Evolutionary conservation across 2,329 filamentous ascomycete species (phyloP).

Genomic region (Tolypocladium ovalisporum): DNA sequence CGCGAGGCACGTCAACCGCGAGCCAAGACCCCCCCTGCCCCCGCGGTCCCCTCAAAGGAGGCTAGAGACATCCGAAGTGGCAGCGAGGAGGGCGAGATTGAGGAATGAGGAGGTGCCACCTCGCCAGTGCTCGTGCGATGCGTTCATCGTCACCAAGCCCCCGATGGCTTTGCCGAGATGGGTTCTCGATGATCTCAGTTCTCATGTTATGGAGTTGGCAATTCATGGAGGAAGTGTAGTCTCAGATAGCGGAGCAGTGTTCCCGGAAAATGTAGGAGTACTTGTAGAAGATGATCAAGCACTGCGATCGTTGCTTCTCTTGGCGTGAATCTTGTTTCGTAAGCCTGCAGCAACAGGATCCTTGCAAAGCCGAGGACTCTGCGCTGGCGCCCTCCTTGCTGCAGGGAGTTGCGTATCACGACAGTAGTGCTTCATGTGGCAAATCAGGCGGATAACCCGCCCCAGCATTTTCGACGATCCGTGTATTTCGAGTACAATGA

Average conservation of each 20-base stretch:
- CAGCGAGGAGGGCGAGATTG: slow-evolving; percentile 96
- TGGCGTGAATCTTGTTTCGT: not conserved
- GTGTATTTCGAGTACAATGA: slow-evolving; percentile 1
- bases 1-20: slow-evolving; percentile 41
- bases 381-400: not conserved
- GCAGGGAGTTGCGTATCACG: not conserved
- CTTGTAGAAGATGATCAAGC: not conserved
- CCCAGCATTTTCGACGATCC: slow-evolving; percentile 1
- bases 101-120: slow-evolving; percentile 38
- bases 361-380: not conserved
- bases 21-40: slow-evolving; percentile 42
- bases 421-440: not conserved
- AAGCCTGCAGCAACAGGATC: not conserved
- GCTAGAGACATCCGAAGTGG: slow-evolving; percentile 43
- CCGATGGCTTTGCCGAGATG: not conserved
- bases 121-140: not conserved
- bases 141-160: not conserved
- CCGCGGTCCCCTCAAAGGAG: slow-evolving; percentile 30
- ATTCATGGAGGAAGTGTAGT: not conserved
- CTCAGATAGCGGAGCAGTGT: not conserved
- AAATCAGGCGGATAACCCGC: not conserved
- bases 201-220: not conserved
- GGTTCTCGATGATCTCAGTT: not conserved
- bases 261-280: not conserved
- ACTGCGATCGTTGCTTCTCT: not conserved